Evolutionary conservation across 1,139 yeast genomes (phyloP).

Genomic region (Hyphopichia pseudoburtonii): DNA sequence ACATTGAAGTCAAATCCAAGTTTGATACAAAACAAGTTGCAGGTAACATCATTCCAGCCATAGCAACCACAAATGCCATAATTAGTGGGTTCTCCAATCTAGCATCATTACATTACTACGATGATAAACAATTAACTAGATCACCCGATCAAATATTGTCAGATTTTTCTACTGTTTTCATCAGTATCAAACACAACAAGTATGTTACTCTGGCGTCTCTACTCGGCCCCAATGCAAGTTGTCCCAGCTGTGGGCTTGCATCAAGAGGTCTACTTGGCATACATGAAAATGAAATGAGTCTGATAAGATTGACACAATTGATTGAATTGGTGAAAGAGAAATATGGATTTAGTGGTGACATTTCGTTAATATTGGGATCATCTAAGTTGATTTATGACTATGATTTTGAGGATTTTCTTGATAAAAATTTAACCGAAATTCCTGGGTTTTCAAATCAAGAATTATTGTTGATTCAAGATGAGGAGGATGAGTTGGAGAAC

Average conservation of each 20-base stretch:
- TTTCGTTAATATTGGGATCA: conserved; percentile 59
- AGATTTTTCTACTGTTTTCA: conserved; percentile 55
- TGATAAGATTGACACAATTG: conserved; percentile 35
- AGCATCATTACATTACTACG: conserved; percentile 60
- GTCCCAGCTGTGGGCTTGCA: conserved; percentile 72
- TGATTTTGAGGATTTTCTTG: conserved; percentile 82
- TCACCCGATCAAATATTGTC: conserved; percentile 10
- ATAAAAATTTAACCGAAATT: conserved; percentile 48
- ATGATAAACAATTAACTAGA: conserved; percentile 19
- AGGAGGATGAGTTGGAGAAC: conserved; percentile 64
- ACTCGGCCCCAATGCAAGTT: conserved; percentile 60
- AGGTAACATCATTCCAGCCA: conserved; percentile 97
- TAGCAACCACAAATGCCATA: conserved; percentile 96
- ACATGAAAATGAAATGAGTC: conserved; percentile 12
- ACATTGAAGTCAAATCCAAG: conserved; percentile 70
- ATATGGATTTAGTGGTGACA: conserved; percentile 64
- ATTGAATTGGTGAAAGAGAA: conserved; percentile 44
- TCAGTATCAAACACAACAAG: conserved; percentile 67
- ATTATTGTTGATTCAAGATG: conserved; percentile 73
- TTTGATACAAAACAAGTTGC: conserved; percentile 93
- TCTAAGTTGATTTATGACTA: conserved; percentile 74
- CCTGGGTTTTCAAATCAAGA: conserved; percentile 57
- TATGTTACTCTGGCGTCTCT: conserved; percentile 66
- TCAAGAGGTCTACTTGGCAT: conserved; percentile 44
- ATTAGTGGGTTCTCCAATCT: conserved; percentile 87